Base-by-base conservation (phyloP, 1,284 basidiomycete species). In the Dichomitus squalens region DNA sequence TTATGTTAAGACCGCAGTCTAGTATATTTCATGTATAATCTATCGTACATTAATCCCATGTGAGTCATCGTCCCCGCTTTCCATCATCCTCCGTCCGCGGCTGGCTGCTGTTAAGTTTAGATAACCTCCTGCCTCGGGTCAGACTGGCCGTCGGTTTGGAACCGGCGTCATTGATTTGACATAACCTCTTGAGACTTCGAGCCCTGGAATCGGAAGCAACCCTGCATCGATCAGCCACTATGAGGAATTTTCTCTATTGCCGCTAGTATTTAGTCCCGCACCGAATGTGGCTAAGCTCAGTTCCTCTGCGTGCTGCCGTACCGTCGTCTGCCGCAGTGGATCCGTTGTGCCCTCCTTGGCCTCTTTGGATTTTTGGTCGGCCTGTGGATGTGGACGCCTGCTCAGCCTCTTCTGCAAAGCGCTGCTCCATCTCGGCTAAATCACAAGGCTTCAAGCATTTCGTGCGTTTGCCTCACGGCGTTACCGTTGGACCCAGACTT, bases 1-100 rank as follows among this genome's bases (percentile, higher is more conserved):
- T 76, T 88, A 87, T 77, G 85, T 93, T 75, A 97, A 97, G 83
- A 88, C 84, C 75, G 86, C 79, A 71, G 81, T 92, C 78, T 83
- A 75, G 79, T 58, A 53, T 66, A 61, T 64, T 58, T 61, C 61
- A 58, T 62, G 65, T 71, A 65, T 73, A 70, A 71, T 72, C 66
- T 65, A 66, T 59, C 56, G 62, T 66, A 68, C 66, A 57, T 57
- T 63, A 65, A 61, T 61, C 52, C 60, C 53, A 39, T 53, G 67
- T 70, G 66, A 70, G 68, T 68, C 64, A 54, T 54, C 53, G 55
- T 58, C 57, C 50, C 63, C 60, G 59, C 59, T 64, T 63, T 59
- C 64, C 57, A 67, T 31, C 39, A 61, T 49, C 44, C 55, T 61
- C 57, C 57, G 18, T 47, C 18, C 29, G 44, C 55, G 55, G 51